These are phyloP conservation scores for Dictyostelium firmibasis DNA, from an alignment of 78 protist genomes.

Conservation along the genomic window DNA sequence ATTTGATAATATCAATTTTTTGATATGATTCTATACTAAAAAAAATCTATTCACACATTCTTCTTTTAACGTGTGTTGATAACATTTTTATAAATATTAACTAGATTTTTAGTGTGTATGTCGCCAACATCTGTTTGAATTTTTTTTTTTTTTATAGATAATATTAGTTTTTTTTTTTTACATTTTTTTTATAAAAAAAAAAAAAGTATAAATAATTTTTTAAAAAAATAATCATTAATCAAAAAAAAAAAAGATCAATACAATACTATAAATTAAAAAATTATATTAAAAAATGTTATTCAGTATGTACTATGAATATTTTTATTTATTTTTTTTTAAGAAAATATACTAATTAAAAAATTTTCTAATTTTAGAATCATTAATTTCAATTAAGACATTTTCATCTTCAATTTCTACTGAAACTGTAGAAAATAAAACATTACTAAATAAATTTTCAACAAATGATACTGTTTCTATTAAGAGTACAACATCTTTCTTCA, in stretches of 20 bases:
- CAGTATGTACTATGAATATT: background rate
- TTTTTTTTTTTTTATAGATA: background rate
- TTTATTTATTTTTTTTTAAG: no score
- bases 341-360: no score
- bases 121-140: background rate
- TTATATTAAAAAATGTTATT: background rate
- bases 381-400: no score
- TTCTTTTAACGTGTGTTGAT: background rate
- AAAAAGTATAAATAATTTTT: background rate
- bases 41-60: background rate
- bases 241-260: background rate
- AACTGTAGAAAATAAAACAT: background rate
- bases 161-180: background rate
- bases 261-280: background rate
- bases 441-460: background rate
- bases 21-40: background rate
- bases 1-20: background rate
- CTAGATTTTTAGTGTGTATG: background rate
- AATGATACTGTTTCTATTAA: background rate
- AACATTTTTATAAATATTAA: background rate
- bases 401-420: background rate
- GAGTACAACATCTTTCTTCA: background rate
- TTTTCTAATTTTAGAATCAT: background rate
- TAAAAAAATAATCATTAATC: background rate
- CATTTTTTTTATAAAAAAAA: background rate